phyloP scores from a whole-genome alignment of 495 filamentous ascomycete species.

The Podospora anserina region DNA sequence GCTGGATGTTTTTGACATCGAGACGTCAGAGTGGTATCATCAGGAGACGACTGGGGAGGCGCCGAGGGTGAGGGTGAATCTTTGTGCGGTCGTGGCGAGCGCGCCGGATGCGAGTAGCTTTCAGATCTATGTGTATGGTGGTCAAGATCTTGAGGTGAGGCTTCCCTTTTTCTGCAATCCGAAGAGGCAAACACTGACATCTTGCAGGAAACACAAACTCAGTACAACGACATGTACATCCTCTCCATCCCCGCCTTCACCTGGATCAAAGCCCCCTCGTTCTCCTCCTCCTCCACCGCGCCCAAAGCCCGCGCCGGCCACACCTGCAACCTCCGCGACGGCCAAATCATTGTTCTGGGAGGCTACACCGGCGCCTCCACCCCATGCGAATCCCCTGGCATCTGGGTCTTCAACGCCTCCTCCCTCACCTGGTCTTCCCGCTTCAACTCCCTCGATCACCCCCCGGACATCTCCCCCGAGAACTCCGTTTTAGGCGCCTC shows the following conservation, averaged over 20 bases:
- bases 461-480: conserved; percentile 34
- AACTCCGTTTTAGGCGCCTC: conserved; percentile 54
- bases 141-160: conserved; percentile 60
- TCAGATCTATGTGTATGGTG: conserved; percentile 74
- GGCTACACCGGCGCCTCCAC: conserved; percentile 62
- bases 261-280: conserved; percentile 63
- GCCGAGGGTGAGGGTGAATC: conserved; percentile 67
- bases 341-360: conserved; percentile 69
- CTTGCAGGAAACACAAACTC: conserved; percentile 42
- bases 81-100: conserved; percentile 66
- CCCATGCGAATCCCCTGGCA: conserved; percentile 64
- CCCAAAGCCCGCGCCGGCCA: conserved; percentile 55
- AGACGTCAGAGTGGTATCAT: conserved; percentile 72
- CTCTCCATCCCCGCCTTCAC: conserved; percentile 70
- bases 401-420: conserved; percentile 66
- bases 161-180: background rate
- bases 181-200: conserved; percentile 5
- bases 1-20: conserved; percentile 75
- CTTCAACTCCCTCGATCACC: conserved; percentile 50
- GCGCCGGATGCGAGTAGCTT: conserved; percentile 68
- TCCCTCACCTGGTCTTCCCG: conserved; percentile 57
- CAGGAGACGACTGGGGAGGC: conserved; percentile 62
- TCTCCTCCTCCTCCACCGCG: conserved; percentile 54
- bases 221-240: conserved; percentile 76
- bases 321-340: conserved; percentile 64